Base-by-base conservation (phyloP, 1,284 basidiomycete genomes). In the Coniferiporia weirii region DNA sequence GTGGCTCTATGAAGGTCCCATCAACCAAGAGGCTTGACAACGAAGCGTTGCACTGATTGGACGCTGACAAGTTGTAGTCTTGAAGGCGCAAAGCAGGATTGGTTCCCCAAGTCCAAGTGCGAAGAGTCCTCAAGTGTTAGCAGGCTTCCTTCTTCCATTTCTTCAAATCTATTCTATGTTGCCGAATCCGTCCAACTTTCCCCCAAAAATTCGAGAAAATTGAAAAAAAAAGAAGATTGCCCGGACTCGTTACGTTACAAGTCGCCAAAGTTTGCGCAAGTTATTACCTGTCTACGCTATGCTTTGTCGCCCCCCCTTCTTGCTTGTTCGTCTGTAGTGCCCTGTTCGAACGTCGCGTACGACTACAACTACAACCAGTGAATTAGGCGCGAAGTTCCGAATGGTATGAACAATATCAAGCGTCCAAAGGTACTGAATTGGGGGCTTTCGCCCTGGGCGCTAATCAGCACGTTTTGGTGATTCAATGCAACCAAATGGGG, bases 301-400 rank as follows among this genome's bases (percentile, higher is more conserved):
- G 59, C 64, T 55, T 61, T 67, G 63, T 66, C 67, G 67, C 70
- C 70, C 74, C 72, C 69, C 68, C 74, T 73, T 67, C 54, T 72
- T 71, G 72, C 69, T 70, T 73, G 66, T 73, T 73, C 74, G 71
- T 73, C 76, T 76, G 75, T 77, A 73, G 71, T 71, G 73, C 70
- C 70, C 67, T 69, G 65, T 70, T 66, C 47, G 54, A 52, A 43
- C 63, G 32, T 60, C 60, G 22, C 46, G 56, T 44, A 46, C 56
- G 47, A 57, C 47, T 51, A 43, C 44, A 45, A 27, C 35, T 32
- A 54, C 40, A 38, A 19, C 27, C 2, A 27, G 27, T 36, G 38
- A 52, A 40, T 52, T 13, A 38, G 51, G 51, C 51, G 40, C n/a
- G 36, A 40, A 40, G 38, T 34, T n/a, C n/a, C 51, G 36, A 52